Percentiles rank a stretch among this genome's conserved stretches.
These are phyloP conservation scores for Aspergillus viridinutans DNA, from an alignment of 2,329 filamentous ascomycete species.

Conservation along the genomic window DNA sequence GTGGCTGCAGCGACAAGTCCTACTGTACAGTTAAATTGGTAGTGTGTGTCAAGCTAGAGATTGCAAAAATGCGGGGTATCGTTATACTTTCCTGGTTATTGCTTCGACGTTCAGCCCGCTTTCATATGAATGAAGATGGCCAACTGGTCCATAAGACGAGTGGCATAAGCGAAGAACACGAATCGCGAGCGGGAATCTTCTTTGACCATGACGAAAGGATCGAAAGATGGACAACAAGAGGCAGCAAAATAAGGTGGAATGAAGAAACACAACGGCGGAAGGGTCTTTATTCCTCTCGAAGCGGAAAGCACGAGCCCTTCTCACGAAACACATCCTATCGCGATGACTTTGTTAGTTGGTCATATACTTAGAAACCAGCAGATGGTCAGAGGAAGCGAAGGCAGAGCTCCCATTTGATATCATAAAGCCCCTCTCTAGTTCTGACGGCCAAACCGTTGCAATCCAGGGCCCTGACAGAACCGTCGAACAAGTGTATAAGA, in stretches of 20 bases:
- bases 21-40: background rate
- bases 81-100: background rate
- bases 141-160: background rate
- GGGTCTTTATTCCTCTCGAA: too few relatives aligned
- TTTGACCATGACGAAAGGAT: too few relatives aligned
- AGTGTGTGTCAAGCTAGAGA: background rate
- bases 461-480: constrained; percentile 5
- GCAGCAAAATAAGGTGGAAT: too few relatives aligned
- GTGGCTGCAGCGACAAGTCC: background rate
- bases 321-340: too few relatives aligned
- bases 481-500: constrained; percentile 15
- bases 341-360: background rate
- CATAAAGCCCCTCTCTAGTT: too few relatives aligned
- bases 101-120: background rate
- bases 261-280: too few relatives aligned
- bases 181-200: too few relatives aligned
- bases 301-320: too few relatives aligned
- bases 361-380: too few relatives aligned
- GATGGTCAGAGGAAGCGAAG: too few relatives aligned
- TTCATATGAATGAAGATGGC: background rate
- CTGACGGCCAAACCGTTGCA: background rate
- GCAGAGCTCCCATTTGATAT: background rate
- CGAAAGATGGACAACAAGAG: too few relatives aligned
- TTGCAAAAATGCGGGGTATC: background rate
- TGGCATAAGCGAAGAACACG: background rate